Evolutionary conservation across 2,329 filamentous ascomycete genomes (phyloP).

Genomic region (Pseudogymnoascus sp.): DNA sequence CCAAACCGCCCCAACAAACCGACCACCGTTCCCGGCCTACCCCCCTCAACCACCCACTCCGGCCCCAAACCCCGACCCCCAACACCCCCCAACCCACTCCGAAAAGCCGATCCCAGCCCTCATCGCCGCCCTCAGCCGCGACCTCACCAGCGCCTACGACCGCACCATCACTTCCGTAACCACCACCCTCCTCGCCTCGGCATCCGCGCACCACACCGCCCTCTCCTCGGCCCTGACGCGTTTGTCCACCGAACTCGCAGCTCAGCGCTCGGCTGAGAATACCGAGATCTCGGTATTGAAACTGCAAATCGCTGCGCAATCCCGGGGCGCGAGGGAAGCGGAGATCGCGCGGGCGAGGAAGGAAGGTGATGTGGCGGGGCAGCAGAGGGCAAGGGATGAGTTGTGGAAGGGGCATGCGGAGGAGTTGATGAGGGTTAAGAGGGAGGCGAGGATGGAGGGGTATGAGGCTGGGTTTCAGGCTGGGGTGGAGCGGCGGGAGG

Average conservation of each 20-base stretch:
- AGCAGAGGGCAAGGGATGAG: background rate
- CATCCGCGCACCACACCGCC: background rate
- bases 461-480: background rate
- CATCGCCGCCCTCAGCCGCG: background rate
- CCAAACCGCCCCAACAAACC: background rate
- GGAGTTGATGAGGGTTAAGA: background rate
- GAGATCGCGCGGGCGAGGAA: background rate
- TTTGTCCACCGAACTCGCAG: background rate
- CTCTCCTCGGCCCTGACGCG: background rate
- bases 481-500: background rate
- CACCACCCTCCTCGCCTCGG: background rate
- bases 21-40: background rate
- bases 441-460: background rate
- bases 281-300: background rate
- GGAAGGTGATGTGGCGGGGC: background rate
- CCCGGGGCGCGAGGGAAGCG: background rate
- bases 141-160: background rate
- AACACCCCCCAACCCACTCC: background rate
- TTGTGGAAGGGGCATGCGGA: background rate
- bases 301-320: background rate
- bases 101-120: background rate
- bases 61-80: background rate
- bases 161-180: background rate
- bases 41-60: too few species aligned
- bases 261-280: background rate